phyloP scores from a whole-genome alignment of 306 rosid species.

The Hippophae rhamnoides region DNA sequence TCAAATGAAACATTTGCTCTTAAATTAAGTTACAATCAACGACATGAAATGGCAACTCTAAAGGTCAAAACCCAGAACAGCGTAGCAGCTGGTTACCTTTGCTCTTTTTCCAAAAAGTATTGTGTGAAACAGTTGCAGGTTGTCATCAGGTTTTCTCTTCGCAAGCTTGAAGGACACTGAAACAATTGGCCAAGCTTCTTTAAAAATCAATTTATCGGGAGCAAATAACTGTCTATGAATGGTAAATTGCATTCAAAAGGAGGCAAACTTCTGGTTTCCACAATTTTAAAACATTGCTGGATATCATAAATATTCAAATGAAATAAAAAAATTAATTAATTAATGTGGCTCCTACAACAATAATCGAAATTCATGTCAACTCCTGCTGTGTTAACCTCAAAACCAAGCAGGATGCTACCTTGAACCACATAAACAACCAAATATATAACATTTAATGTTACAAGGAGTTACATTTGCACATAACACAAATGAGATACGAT shows the following conservation, averaged over 20 bases:
- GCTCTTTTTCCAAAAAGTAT: constrained; percentile 79
- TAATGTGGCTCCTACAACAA: not conserved
- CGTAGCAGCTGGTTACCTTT: constrained; percentile 40
- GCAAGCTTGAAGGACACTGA: constrained; percentile 92
- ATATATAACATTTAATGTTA: too few relatives aligned
- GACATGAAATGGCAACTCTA: constrained; percentile 2
- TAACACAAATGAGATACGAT: too few relatives aligned
- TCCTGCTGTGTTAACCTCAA: too few relatives aligned
- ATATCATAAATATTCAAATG: not conserved
- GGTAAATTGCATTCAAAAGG: constrained; percentile 5
- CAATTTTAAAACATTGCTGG: not conserved
- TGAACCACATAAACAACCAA: too few relatives aligned
- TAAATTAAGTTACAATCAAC: not conserved
- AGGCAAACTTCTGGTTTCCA: not conserved
- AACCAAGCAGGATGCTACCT: too few relatives aligned
- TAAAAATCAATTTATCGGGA: constrained; percentile 16
- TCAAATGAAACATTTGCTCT: too few relatives aligned
- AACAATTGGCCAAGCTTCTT: constrained; percentile 23
- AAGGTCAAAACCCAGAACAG: constrained; percentile 4
- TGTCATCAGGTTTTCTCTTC: constrained; percentile 89
- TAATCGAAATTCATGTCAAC: too few relatives aligned
- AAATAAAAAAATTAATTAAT: not conserved
- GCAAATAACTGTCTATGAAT: constrained; percentile 4
- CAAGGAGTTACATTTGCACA: too few relatives aligned
- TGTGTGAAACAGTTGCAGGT: constrained; percentile 67